Base-by-base conservation (phyloP, 495 filamentous ascomycete species). In the Penicillium chermesinum region DNA sequence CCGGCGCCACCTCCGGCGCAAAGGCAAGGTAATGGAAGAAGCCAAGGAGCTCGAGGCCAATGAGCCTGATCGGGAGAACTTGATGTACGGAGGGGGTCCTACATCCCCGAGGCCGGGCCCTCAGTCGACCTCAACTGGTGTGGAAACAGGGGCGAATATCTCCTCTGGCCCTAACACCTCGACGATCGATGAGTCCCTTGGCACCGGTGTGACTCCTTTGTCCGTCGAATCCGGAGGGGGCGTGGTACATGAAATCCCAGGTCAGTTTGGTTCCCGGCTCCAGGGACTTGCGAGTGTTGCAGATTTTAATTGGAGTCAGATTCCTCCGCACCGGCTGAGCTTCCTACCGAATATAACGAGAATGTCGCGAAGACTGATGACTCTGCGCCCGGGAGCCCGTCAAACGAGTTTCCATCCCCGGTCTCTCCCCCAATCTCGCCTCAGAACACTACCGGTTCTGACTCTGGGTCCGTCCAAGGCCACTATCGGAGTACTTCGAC, bases 1-100 rank as follows among this genome's bases (percentile, higher is more conserved):
- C 49, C 70, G 80, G 10, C 73, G 75, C 3, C 69, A 76, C 21
- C 47, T 25, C 13, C 21, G 21, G 22, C 37, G 39, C 20, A 17
- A 55, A 2, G 15, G 10, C 12, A 17, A 7, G 7, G 33, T 33
- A 41, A 19, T 25, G 6, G n/a, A 30, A 18, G 38, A 12, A 14
- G n/a, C 44, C 8, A 33, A 41, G 18, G 49, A 47, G 15, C 13
- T 40, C 2, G 56, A 49, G 9, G 49, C 18, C 18, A 45, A n/a
- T n/a, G n/a, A n/a, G n/a, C n/a, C 44, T 9, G 41, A 44, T 25
- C 37, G 21, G n/a, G 12, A 34, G 9, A 49, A 48, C 3, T 44
- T 44, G 7, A 60, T 52, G 53, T 53, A 56, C 43, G 49, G 37
- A 6, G 33, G 45, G 14, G 53, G 49, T 7, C 45, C 45, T 16